phyloP scores from a whole-genome alignment of 1,284 basidiomycete genomes.

The Austroboletus rostrupii region DNA sequence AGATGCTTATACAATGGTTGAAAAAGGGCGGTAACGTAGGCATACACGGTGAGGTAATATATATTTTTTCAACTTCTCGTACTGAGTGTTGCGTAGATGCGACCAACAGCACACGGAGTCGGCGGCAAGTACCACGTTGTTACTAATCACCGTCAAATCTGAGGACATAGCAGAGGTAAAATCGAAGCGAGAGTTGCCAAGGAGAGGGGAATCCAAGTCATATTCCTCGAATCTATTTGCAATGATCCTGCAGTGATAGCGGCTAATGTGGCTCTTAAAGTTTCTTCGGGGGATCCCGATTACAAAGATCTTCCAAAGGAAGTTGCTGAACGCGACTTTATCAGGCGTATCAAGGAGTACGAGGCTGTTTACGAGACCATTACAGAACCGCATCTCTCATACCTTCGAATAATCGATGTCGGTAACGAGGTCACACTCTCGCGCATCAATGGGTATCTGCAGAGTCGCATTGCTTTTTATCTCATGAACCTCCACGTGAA shows the following conservation, averaged over 20 bases:
- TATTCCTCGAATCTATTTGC: conserved; percentile 95
- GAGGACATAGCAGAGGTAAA: conserved; percentile 53
- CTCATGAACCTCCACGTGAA: conserved; percentile 98
- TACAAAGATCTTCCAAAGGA: conserved; percentile 88
- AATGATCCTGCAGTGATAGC: conserved; percentile 93
- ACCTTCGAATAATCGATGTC: conserved; percentile 85
- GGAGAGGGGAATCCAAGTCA: conserved; percentile 86
- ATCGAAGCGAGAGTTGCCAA: conserved; percentile 80
- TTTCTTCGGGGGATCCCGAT: conserved; percentile 94
- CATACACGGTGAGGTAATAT: conserved; percentile 77
- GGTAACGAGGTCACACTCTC: conserved; percentile 83
- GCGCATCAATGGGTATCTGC: conserved; percentile 88
- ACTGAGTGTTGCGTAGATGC: conserved; percentile 58
- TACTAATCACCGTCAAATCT: conserved; percentile 1
- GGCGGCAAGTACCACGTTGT: conserved; percentile 48
- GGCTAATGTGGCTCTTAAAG: conserved; percentile 94
- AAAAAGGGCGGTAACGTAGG: conserved; percentile 96
- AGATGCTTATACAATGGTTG: conserved; percentile 93
- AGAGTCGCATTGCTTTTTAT: conserved; percentile 97
- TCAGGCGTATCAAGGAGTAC: conserved; percentile 88
- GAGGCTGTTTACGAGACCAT: conserved; percentile 96
- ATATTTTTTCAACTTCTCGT: conserved; percentile 8
- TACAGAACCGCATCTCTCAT: conserved; percentile 81
- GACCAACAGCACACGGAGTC: conserved; percentile 82
- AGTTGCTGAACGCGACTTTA: conserved; percentile 86